Evolutionary conservation across 225 moss, liverwort and hornwort species (phyloP).

Genomic region (Lunularia cruciata): DNA sequence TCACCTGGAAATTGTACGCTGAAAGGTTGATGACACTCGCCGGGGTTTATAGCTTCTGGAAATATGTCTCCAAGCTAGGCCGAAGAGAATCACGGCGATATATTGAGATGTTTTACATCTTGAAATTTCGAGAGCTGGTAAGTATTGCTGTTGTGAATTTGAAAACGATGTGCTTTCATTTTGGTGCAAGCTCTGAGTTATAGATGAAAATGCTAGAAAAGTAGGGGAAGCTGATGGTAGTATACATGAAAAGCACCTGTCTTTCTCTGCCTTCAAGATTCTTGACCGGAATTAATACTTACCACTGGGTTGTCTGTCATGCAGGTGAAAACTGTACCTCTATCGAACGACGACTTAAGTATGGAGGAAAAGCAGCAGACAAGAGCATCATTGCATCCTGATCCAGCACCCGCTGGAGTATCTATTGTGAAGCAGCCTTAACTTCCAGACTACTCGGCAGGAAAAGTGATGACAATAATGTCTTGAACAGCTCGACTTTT

Average conservation of each 20-base stretch:
- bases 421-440: neutral
- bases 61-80: conserved; percentile 79
- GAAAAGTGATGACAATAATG: too few relatives aligned
- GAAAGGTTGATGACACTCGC: conserved; percentile 87
- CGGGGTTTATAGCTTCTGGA: conserved; percentile 86
- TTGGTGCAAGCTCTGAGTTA: too few relatives aligned
- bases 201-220: too few relatives aligned
- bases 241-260: too few relatives aligned
- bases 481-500: too few relatives aligned
- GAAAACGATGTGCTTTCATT: too few relatives aligned
- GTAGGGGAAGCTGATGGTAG: too few relatives aligned
- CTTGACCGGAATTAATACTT: neutral
- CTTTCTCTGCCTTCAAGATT: neutral
- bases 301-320: neutral
- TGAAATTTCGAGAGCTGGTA: conserved; percentile 87
- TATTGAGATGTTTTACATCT: conserved; percentile 86
- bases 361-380: conserved; percentile 30
- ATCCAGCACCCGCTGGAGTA: conserved; percentile 14
- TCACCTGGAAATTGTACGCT: conserved; percentile 84
- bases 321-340: conserved; percentile 75
- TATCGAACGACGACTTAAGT: conserved; percentile 52
- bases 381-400: neutral
- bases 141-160: neutral
- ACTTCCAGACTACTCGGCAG: too few relatives aligned
- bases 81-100: conserved; percentile 68